Evolutionary conservation across 495 filamentous ascomycete genomes (phyloP), one percentile per base, ranked within the genome.

Genomic region (Penicillium coprophilum): DNA sequence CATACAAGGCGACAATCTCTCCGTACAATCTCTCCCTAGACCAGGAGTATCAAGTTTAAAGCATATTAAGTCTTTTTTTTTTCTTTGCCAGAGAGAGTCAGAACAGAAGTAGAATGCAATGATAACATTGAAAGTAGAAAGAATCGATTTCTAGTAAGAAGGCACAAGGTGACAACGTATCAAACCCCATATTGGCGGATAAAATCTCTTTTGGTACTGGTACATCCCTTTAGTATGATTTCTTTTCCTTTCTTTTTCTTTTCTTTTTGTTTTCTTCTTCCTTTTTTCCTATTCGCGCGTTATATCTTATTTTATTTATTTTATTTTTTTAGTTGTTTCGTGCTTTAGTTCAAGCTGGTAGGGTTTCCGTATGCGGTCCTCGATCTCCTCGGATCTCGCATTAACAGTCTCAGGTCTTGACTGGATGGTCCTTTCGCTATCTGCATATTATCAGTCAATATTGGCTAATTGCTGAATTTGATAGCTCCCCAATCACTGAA

Each of bases 401-500:
- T 41, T 23, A 23, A 53, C 46, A 30, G 15, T 49, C n/a, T 36
- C 24, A 44, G 55, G 40, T 20, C 48, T 56, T 30, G 30, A 40
- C 39, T 51, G 20, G 21, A 59, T 50, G 49, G 53, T 23, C n/a
- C 41, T 30, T 56, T 49, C 38, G 51, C 36, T 15, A 36, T 32
- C 23, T 50, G 17, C 39, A 59, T 57, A 50, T 28, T 50, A 19
- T 9, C 44, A 46, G 49, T 34, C n/a, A 31, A 50, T 56, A 53
- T 50, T 55, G 31, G 39, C 41, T 47, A 24, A 36, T 45, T 43
- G 17, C 15, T 49, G 53, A 24, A 24, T 46, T 50, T 17, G 3
- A 41, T 40, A 11, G 7, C 13, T 36, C 31, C 24, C 50, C 54
- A 62, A 60, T 61, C 50, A 53, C 30, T 23, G 23, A n/a, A 44